phyloP scores from a whole-genome alignment of 2,329 filamentous ascomycete species.

The Neonectria faginata region DNA sequence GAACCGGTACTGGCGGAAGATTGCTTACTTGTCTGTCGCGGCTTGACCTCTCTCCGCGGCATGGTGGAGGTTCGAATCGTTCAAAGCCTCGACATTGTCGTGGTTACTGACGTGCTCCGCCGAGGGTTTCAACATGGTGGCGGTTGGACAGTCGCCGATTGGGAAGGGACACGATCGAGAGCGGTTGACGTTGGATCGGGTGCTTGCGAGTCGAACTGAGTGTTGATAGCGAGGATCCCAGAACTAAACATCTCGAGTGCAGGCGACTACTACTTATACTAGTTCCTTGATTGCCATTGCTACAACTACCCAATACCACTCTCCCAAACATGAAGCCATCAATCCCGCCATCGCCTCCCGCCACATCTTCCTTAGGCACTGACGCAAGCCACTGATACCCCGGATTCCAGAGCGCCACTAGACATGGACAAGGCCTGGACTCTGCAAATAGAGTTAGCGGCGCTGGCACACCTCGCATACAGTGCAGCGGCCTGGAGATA shows the following conservation, averaged over 20 bases:
- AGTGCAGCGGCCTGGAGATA: background rate
- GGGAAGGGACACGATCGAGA: background rate
- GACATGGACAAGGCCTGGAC: constrained; percentile 2
- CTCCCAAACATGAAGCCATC: background rate
- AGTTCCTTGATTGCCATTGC: background rate
- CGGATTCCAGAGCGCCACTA: constrained; percentile 9
- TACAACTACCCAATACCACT: constrained; percentile 2
- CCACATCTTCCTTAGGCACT: background rate
- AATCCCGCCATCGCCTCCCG: background rate
- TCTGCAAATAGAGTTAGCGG: background rate
- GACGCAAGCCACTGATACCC: constrained; percentile 1
- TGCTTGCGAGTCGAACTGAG: background rate
- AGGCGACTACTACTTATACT: background rate
- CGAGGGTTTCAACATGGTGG: constrained; percentile 14
- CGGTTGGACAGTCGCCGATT: background rate
- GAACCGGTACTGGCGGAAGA: background rate
- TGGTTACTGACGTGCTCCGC: constrained; percentile 11
- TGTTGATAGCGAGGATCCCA: background rate
- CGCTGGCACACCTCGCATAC: background rate
- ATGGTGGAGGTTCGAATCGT: constrained; percentile 11
- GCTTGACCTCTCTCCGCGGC: constrained; percentile 17
- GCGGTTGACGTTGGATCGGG: background rate
- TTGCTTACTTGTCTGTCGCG: constrained; percentile 16
- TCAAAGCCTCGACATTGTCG: constrained; percentile 20
- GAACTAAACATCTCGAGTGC: background rate